phyloP scores from a whole-genome alignment of 345 rosid genomes.

The Citrus medica region DNA sequence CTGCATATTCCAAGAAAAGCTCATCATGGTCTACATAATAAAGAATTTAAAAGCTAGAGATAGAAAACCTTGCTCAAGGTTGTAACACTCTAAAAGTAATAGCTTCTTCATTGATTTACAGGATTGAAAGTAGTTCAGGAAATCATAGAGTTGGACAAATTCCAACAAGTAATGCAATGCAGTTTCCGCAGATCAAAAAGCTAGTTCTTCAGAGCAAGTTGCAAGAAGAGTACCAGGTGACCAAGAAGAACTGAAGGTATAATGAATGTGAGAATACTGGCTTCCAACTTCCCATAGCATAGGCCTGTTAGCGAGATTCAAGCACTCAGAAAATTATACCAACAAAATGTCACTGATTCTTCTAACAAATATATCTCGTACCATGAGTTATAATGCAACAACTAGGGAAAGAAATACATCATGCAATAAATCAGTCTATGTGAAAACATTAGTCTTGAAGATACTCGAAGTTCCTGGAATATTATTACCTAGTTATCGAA shows the following conservation, averaged over 20 bases:
- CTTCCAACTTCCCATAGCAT: constrained; percentile 96
- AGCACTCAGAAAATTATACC: not conserved
- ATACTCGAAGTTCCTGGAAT: not conserved
- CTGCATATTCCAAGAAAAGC: constrained; percentile 38
- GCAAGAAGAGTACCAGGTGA: constrained; percentile 59
- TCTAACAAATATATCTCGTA: not conserved
- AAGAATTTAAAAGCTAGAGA: not conserved
- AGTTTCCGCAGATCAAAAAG: not conserved
- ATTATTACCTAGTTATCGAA: not conserved
- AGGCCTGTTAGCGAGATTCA: constrained; percentile 51
- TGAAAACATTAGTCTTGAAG: not conserved
- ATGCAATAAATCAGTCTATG: not conserved
- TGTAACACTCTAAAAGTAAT: not conserved
- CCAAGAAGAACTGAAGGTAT: constrained; percentile 87
- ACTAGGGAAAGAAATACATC: not conserved
- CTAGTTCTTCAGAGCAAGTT: not conserved
- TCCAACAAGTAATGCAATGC: not conserved
- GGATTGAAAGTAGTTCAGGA: not conserved
- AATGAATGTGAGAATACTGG: constrained; percentile 78
- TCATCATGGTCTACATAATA: constrained; percentile 1
- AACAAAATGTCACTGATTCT: not conserved
- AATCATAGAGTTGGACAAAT: not conserved
- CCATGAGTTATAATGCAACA: not conserved
- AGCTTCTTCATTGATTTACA: too few relatives aligned
- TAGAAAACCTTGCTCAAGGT: not conserved